phyloP scores from a whole-genome alignment of 192 early-diverging fungal species.

The Coemansia sp. region DNA sequence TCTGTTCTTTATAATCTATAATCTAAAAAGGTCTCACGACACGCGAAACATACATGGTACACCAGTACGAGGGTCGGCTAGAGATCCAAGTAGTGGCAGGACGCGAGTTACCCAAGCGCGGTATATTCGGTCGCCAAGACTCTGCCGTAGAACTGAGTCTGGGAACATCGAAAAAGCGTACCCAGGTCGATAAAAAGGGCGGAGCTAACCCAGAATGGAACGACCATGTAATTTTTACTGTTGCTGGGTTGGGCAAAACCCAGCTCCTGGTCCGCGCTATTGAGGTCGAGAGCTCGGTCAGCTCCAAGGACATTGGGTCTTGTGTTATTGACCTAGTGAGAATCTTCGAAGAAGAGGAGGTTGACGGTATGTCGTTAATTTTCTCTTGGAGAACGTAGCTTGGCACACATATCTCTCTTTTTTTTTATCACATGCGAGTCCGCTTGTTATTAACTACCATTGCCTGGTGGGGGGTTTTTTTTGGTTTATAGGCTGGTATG shows the following conservation, averaged over 20 bases:
- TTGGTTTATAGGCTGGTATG: conserved; percentile 48
- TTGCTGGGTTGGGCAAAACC: conserved; percentile 43
- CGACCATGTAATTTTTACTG: conserved; percentile 41
- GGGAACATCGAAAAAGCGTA: conserved; percentile 47
- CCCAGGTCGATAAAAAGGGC: conserved; percentile 56
- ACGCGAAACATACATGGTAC: not conserved
- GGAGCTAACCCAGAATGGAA: conserved; percentile 56
- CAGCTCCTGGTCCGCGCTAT: conserved; percentile 42
- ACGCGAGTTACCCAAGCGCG: conserved; percentile 48
- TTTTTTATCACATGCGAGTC: not conserved
- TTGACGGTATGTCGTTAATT: conserved; percentile 36
- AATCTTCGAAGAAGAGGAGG: conserved; percentile 53
- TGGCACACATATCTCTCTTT: not conserved
- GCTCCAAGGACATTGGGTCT: conserved; percentile 43
- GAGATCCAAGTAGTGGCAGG: conserved; percentile 53
- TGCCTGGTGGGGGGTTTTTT: not conserved
- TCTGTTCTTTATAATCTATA: not conserved
- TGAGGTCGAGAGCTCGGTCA: conserved; percentile 47
- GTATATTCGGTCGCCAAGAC: conserved; percentile 52
- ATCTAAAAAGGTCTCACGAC: not conserved
- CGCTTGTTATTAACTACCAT: not conserved
- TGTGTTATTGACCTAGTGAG: conserved; percentile 47
- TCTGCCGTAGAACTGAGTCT: conserved; percentile 44
- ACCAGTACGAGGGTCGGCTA: conserved; percentile 42
- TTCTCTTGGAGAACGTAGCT: not conserved